These are phyloP conservation scores for Physocladia obscura DNA, from an alignment of 192 early-diverging fungal species.

Conservation along the genomic window DNA sequence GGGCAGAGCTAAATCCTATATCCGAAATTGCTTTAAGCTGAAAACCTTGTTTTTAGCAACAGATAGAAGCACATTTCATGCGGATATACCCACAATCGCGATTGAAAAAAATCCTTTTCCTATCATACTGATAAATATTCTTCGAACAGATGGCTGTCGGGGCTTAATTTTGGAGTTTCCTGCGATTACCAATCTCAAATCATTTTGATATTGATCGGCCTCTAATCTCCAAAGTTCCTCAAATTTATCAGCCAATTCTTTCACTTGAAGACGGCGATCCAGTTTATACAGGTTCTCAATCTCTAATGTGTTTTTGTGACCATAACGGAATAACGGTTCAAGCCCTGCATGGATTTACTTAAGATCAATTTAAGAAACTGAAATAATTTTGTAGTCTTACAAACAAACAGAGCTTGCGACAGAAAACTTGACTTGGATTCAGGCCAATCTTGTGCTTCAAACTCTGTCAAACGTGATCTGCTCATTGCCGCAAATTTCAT, in stretches of 20 bases:
- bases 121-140: constrained; percentile 27
- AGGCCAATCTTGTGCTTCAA: background rate
- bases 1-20: constrained; percentile 37
- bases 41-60: background rate
- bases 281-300: constrained; percentile 62
- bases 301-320: constrained; percentile 55
- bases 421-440: background rate
- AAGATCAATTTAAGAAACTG: background rate
- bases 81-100: constrained; percentile 7
- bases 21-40: constrained; percentile 40
- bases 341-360: constrained; percentile 37
- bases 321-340: constrained; percentile 58
- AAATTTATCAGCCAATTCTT: constrained; percentile 35
- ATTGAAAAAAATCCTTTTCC: constrained; percentile 22
- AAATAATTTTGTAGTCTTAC: background rate
- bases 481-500: no score
- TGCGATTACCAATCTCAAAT: background rate
- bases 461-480: no score
- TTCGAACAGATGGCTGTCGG: constrained; percentile 22
- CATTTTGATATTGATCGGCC: background rate
- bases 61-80: background rate
- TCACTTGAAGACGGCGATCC: constrained; percentile 9
- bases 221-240: constrained; percentile 41
- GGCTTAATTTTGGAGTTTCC: constrained; percentile 11
- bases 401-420: background rate